Base-by-base conservation (phyloP, 2,329 filamentous ascomycete species). In the Alternaria sp. region DNA sequence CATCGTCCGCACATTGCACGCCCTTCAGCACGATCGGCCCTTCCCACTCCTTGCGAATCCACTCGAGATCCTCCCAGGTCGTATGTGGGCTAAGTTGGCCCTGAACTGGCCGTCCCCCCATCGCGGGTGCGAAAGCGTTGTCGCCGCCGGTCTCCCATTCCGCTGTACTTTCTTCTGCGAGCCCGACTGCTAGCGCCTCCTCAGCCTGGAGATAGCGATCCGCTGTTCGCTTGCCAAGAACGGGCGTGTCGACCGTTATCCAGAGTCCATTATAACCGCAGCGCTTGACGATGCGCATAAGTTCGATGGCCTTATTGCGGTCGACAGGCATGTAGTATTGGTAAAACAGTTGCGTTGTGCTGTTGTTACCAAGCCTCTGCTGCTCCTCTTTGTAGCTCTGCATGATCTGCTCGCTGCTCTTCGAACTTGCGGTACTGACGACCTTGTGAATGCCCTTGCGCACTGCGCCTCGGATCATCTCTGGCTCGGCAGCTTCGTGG, bases 71-170 rank as follows among this genome's bases (percentile, higher is more conserved):
- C 12, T 79, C 73, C 82, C 81, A 69, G 74, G 86, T 84, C 13
- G 89, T 80, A 17, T 84, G 83, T 5, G 86, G 79, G 17, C 72
- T 78, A 13, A 78, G 26, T 40, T 77, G 70, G 49, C 80, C 67
- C 46, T 70, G 47, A 32, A 73, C 67, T 7, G 67, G 65, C 5
- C 75, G 82, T 79, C 26, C 86, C 71, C 73, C 89, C 88, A 71
- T 90, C 84, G 77, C 86, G 87, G 28, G 79, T 73, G 11, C 86
- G 85, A 84, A 89, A 85, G 62, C 86, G 79, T 58, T 88, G 74
- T 19, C 87, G 83, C 59, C 89, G 70, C 11, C 86, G 5, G 62
- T 59, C 83, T 30, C 88, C 88, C 67, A 87, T 83, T 50, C 76
- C 69, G 73, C 88, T 21, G 82, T 82, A 0, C 81, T 81, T 62